A percentile compares a stretch with the other conserved stretches of the same genome.
These are phyloP conservation scores for Candida hispaniensis DNA, from an alignment of 805 yeast species.

Conservation along the genomic window DNA sequence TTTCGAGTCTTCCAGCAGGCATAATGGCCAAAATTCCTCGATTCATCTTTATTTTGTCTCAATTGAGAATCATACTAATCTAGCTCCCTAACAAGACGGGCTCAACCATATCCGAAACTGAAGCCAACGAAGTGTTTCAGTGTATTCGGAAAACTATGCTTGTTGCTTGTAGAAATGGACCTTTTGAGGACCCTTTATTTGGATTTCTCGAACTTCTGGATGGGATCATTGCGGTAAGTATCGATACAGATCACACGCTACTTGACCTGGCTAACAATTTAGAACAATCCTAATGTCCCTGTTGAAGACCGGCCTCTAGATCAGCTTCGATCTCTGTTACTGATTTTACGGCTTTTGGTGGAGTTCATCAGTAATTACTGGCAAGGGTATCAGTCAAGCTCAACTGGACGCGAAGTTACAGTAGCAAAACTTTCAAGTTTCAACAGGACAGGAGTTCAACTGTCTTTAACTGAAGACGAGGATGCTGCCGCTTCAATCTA, in stretches of 20 bases:
- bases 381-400: slow-evolving; percentile 1
- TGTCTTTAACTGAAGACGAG: slow-evolving; percentile 3
- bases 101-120: slow-evolving; percentile 8
- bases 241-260: background rate
- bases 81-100: slow-evolving; percentile 10
- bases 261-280: background rate
- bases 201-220: slow-evolving; percentile 9
- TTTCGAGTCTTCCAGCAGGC: no score
- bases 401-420: slow-evolving; percentile 1
- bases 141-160: slow-evolving; percentile 11
- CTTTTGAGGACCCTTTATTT: slow-evolving; percentile 4
- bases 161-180: slow-evolving; percentile 6
- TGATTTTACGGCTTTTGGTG: slow-evolving; percentile 6
- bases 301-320: background rate
- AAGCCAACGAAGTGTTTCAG: slow-evolving; percentile 15
- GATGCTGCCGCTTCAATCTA: slow-evolving; percentile 4
- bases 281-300: slow-evolving; percentile 10
- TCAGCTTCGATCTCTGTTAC: slow-evolving; percentile 6
- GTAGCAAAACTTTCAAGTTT: slow-evolving; percentile 1
- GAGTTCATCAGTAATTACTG: slow-evolving; percentile 14
- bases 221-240: slow-evolving; percentile 13
- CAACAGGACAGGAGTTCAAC: background rate
- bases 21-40: no score
- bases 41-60: no score
- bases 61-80: no score